Evolutionary conservation across 352 stramenopile species (phyloP).

Genomic region (Aphanomyces euteiches): DNA sequence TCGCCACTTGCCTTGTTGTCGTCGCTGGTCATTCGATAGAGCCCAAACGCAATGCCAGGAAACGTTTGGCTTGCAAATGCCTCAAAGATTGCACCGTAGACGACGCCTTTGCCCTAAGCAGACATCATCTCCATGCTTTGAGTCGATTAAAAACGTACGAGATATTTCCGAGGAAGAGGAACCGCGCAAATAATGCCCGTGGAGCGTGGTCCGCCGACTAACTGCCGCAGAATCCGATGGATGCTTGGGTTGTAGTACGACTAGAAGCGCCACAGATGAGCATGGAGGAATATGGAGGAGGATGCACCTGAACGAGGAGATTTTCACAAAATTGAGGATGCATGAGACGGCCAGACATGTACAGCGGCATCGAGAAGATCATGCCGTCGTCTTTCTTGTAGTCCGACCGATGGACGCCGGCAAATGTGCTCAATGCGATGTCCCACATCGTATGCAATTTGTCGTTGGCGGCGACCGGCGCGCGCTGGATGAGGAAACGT

Average conservation of each 20-base stretch:
- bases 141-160: background rate
- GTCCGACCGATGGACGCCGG: slow-evolving; percentile 49
- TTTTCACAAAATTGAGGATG: slow-evolving; percentile 83
- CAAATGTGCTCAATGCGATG: slow-evolving; percentile 42
- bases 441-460: slow-evolving; percentile 60
- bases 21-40: slow-evolving; percentile 62
- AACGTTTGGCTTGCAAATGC: slow-evolving; percentile 54
- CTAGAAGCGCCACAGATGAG: slow-evolving; percentile 31
- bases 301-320: slow-evolving; percentile 67
- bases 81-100: slow-evolving; percentile 64
- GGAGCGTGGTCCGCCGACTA: slow-evolving; percentile 69
- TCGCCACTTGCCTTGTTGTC: slow-evolving; percentile 39
- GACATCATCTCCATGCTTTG: background rate
- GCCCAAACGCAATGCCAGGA: slow-evolving; percentile 60
- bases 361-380: slow-evolving; percentile 77
- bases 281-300: background rate
- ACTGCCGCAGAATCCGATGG: slow-evolving; percentile 76
- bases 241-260: slow-evolving; percentile 84
- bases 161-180: slow-evolving; percentile 1
- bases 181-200: slow-evolving; percentile 38
- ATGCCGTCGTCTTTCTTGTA: slow-evolving; percentile 63
- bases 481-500: slow-evolving; percentile 46
- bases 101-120: slow-evolving; percentile 37
- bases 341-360: slow-evolving; percentile 77
- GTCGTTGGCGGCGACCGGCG: slow-evolving; percentile 17